Evolutionary conservation across 2,329 filamentous ascomycete species (phyloP).

Genomic region (Fusarium graminum): DNA sequence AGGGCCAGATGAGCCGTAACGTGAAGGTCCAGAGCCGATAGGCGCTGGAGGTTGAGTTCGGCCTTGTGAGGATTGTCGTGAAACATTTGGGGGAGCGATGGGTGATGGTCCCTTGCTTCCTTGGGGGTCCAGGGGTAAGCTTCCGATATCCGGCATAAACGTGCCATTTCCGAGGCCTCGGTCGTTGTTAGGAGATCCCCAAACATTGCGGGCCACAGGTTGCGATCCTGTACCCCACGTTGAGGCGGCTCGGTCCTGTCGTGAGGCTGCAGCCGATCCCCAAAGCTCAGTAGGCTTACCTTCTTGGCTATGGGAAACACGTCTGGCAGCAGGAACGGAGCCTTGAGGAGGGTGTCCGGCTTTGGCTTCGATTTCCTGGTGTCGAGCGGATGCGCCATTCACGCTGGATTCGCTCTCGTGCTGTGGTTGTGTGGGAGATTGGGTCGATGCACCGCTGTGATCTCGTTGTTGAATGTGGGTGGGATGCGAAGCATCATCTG

Average conservation of each 20-base stretch:
- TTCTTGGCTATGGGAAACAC: slow-evolving; percentile 53
- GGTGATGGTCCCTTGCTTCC: slow-evolving; percentile 60
- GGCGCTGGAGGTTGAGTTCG: slow-evolving; percentile 51
- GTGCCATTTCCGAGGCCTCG: slow-evolving; percentile 82
- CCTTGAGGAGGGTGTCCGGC: slow-evolving; percentile 29
- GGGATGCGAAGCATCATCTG: slow-evolving; percentile 56
- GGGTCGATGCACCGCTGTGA: slow-evolving; percentile 13
- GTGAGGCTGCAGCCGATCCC: slow-evolving; percentile 55
- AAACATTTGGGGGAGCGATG: slow-evolving; percentile 55
- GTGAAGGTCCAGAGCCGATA: slow-evolving; percentile 52
- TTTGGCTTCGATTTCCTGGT: slow-evolving; percentile 33
- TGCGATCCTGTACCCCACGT: slow-evolving; percentile 64
- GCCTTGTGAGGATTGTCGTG: slow-evolving; percentile 46
- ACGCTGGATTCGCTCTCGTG: slow-evolving; percentile 37
- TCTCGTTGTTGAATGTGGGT: slow-evolving; percentile 55
- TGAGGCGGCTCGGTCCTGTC: slow-evolving; percentile 61
- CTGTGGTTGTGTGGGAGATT: slow-evolving; percentile 31
- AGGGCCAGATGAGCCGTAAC: slow-evolving; percentile 48
- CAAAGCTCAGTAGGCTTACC: slow-evolving; percentile 54
- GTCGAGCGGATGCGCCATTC: slow-evolving; percentile 10
- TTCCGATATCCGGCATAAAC: slow-evolving; percentile 73
- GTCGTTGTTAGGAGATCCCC: slow-evolving; percentile 80
- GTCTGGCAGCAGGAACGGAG: slow-evolving; percentile 42
- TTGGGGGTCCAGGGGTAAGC: slow-evolving; percentile 55
- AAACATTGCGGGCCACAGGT: slow-evolving; percentile 71